A percentile compares a stretch with the other conserved stretches of the same genome.
These are phyloP conservation scores for Aureobasidium sp. DNA, from an alignment of 2,329 filamentous ascomycete species.

Conservation along the genomic window DNA sequence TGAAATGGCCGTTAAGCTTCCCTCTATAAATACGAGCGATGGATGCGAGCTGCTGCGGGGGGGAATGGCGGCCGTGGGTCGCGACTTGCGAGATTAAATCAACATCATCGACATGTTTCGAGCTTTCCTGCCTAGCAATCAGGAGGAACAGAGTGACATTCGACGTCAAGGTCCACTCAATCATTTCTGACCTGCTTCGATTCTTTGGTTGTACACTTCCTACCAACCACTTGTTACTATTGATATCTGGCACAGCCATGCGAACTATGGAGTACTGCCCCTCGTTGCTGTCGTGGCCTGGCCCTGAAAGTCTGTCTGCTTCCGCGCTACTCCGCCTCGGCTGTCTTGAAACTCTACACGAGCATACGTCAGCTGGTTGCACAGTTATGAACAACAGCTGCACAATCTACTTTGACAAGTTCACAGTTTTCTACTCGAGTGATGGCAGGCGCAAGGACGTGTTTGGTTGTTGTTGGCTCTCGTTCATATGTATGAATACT, in stretches of 20 bases:
- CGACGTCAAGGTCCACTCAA: background rate
- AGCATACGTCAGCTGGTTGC: constrained; percentile 1
- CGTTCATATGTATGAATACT: background rate
- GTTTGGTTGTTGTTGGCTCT: background rate
- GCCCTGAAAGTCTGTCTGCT: constrained; percentile 1
- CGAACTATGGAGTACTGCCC: background rate
- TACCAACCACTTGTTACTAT: background rate
- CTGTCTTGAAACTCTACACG: background rate
- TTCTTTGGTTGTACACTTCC: background rate
- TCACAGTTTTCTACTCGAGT: too few relatives aligned
- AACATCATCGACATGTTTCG: constrained; percentile 1
- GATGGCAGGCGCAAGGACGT: background rate
- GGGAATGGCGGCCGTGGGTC: background rate
- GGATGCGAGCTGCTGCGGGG: background rate
- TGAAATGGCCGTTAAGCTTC: constrained; percentile 8
- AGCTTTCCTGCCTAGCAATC: background rate
- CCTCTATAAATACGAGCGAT: constrained; percentile 7
- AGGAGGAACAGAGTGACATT: background rate
- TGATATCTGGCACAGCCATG: background rate
- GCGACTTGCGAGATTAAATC: constrained; percentile 2
- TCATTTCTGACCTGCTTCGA: background rate
- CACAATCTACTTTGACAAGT: background rate
- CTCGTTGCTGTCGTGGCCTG: constrained; percentile 13
- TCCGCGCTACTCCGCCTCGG: constrained; percentile 3
- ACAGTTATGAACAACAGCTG: background rate